A percentile compares a stretch with the other conserved stretches of the same genome.
These are phyloP conservation scores for Ochetophila trinervis DNA, from an alignment of 306 rosid genomes.

Conservation along the genomic window DNA sequence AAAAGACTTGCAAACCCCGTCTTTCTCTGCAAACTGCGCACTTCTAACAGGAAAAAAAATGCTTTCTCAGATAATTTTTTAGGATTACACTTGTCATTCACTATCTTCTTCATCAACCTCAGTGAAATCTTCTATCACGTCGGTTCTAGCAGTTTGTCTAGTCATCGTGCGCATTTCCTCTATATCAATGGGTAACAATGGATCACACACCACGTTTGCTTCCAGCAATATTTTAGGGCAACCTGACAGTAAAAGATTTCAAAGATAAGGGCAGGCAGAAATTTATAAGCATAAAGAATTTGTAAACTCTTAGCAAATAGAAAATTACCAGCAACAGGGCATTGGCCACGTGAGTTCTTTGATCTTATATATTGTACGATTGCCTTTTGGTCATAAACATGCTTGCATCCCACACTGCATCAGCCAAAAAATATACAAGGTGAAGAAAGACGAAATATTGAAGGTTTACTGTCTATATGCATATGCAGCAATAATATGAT, in stretches of 20 bases:
- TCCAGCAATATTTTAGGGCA: slow-evolving; percentile 58
- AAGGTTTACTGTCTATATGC: neutral
- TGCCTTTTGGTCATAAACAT: slow-evolving; percentile 61
- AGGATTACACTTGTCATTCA: slow-evolving; percentile 5
- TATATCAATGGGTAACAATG: slow-evolving; percentile 55
- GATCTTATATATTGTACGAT: slow-evolving; percentile 45
- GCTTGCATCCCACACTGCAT: slow-evolving; percentile 73
- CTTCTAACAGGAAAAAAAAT: too few species aligned
- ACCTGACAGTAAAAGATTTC: slow-evolving; percentile 39
- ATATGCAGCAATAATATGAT: neutral
- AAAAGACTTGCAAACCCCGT: too few species aligned
- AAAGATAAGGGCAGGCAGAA: slow-evolving; percentile 12
- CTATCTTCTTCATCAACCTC: slow-evolving; percentile 47
- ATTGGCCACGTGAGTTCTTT: slow-evolving; percentile 31
- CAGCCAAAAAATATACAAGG: slow-evolving; percentile 22
- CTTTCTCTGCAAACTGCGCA: too few species aligned
- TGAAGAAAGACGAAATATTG: neutral
- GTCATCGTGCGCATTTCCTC: slow-evolving; percentile 61
- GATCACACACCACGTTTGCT: slow-evolving; percentile 47
- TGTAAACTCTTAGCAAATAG: slow-evolving; percentile 2
- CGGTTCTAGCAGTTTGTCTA: slow-evolving; percentile 30
- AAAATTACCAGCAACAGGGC: slow-evolving; percentile 73
- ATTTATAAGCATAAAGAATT: slow-evolving; percentile 1
- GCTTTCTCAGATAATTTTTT: neutral
- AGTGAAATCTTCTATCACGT: slow-evolving; percentile 62